Conservation (phyloP, 2,329 filamentous ascomycete species). For the Cladosporium oxysporum region DNA sequence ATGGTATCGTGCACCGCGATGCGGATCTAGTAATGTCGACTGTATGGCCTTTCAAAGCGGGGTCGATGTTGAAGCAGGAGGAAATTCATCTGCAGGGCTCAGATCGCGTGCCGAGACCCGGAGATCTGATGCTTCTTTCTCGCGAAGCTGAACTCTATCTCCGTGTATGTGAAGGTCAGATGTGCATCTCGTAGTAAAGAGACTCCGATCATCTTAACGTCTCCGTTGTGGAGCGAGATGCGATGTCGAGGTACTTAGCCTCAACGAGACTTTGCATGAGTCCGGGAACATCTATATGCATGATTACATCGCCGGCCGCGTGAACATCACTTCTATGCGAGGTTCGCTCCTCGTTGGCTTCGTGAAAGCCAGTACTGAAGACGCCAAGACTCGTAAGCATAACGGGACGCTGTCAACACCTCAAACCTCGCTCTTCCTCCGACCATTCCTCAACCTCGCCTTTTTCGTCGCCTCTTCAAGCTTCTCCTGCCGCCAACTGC, state of each 20-base stretch:
- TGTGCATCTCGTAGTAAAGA: not conserved
- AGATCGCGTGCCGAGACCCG: slow-evolving; percentile 8
- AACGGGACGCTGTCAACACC: not conserved
- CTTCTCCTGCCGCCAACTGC: slow-evolving; percentile 73
- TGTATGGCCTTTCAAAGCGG: not conserved
- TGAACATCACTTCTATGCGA: not conserved
- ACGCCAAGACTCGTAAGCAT: not conserved
- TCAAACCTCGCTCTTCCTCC: slow-evolving; percentile 29
- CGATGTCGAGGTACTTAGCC: not conserved
- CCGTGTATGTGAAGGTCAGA: not conserved
- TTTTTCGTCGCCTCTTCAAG: slow-evolving; percentile 57
- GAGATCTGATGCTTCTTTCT: not conserved
- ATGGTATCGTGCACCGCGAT: not conserved
- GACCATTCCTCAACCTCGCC: slow-evolving; percentile 27
- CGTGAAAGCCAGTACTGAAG: not conserved
- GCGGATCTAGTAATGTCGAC: not conserved
- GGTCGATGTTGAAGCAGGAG: not conserved
- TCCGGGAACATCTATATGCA: not conserved
- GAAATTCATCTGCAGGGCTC: not conserved
- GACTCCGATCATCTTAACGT: not conserved
- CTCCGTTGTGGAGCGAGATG: no score
- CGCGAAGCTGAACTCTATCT: not conserved
- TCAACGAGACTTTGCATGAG: not conserved
- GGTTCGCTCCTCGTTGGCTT: not conserved
- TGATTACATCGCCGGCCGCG: not conserved